Evolutionary conservation across 306 rosid species (phyloP), one percentile per base, ranked within the genome.

Genomic region (Mimosa pudica): DNA sequence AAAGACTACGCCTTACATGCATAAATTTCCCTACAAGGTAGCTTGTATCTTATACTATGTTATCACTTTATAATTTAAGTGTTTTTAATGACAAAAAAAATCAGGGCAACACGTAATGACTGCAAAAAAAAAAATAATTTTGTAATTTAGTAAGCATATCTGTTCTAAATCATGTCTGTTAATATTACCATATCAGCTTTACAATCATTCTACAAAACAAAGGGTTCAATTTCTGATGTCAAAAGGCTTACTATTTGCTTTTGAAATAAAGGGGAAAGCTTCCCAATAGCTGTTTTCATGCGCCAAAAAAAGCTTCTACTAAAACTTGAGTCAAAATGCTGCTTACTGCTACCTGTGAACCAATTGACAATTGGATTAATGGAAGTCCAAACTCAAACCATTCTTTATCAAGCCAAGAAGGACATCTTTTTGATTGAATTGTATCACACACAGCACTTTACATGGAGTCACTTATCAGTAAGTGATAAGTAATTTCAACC

Each of bases 241-340:
- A 51, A 20, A 57, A 61, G 46, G 76, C 6, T 70, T 20, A 70
- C 8, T 2, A 96, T 98, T 98, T 85, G 99, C 99, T 81, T 97
- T 90, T 82, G 99, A 93, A 82, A 96, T 90, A 81, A 96, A 8
- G 99, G 99, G 82, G 99, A 98, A 88, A 96, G 98, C 89, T 96
- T 98, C 77, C 99, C 99, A 16, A 96, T 82, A 69, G 99, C 98
- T 77, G 99, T 96, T 78, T 98, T 98, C 68, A 96, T 10, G 77
- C 99, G 98, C 99, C 99, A 96, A 9, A 96, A 84, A 96, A 52
- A 78, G 98, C 98, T 85, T 96, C 99, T 66, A 93, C 1, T 88
- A 91, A 97, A 70, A 96, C 90, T 81, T 93, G 97, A 76, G 93
- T 80, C 89, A 96, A 88, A 86, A 96, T 90, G 89, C 91, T 88